Evolutionary conservation across 2,329 filamentous ascomycete species (phyloP), one percentile per base, ranked within the genome.

Genomic region (Botrytis fabae): DNA sequence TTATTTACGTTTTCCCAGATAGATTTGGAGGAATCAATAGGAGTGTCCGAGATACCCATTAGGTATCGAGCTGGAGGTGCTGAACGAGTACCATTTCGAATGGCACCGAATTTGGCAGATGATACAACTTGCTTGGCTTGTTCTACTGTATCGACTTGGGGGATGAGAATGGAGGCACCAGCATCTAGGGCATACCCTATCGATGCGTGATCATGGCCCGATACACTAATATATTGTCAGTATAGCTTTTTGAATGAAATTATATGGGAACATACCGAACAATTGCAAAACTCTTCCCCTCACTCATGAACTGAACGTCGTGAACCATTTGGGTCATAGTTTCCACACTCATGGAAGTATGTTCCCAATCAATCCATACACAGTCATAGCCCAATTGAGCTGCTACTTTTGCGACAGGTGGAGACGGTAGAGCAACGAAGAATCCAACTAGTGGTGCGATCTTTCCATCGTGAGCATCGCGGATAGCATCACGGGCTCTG

Each of bases 241-340:
- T 16, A 60, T 68, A 28, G 35, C 35, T 22, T 6, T 51, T 25
- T 69, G 20, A 14, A 28, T 25, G 32, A 40, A 46, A 2, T n/a
- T 40, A 12, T 1, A 8, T n/a, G 63, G 18, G 32, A 28, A n/a
- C 75, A 64, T 79, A 82, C 81, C 84, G 80, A 46, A 86, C 85
- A 66, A 82, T 83, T 14, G 85, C 83, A 63, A 85, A 84, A 10
- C 82, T 85, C 59, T 79, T 81, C 5, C 85, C 85, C 28, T 83
- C 80, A 76, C 83, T 84, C 80, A 85, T 82, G 76, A 85, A 85
- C 74, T 84, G 82, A 73, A 83, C 77, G 70, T 85, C 83, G 73
- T 85, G 84, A 2, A 86, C 84, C 79, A 86, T 84, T 80, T 79
- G 82, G 1, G 84, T 86, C 85, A 86, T 86, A n/a, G 84, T 86